Base-by-base conservation (phyloP, 306 rosid genomes). In the Citrullus amarus region DNA sequence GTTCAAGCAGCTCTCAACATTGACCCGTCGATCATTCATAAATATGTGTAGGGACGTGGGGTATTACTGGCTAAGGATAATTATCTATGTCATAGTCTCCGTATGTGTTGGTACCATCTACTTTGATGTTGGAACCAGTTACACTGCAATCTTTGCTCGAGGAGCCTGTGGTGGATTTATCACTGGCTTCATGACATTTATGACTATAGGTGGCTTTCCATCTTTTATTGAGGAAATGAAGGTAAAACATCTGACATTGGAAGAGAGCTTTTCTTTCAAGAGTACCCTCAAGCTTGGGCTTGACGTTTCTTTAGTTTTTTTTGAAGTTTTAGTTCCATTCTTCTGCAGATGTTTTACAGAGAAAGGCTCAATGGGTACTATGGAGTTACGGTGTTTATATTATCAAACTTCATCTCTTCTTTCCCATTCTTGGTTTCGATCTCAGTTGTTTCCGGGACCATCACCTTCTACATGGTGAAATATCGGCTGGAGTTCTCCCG, bases 181-280 rank as follows among this genome's bases (percentile, higher is more conserved):
- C 56, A 89, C 97, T 18, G 99, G 99, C 72, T 95, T 95, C 32
- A 95, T 95, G 99, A 95, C 99, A 79, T 95, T 95, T 81, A 95
- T 95, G 99, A 91, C 99, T 12, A 95, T 95, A 48, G 99, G 99
- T 66, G 99, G 99, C 67, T 95, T 95, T 85, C 99, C 99, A 48
- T 95, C 97, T 6, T 95, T 92, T 38, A 76, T 90, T 53, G 99
- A 95, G 82, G 99, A 95, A 89, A 95, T 91, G 96, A 95, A 92
- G 97, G 98, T 94, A 78, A 50, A 34, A 59, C 39, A 77, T 46
- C 80, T 75, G 38, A 70, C 28, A 12, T 20, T 46, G 76, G 36
- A 70, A 70, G 8, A 70, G 20, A 15, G 28, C 7, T 55, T 54
- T 75, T 74, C 22, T 32, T 54, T 12, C 61, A 51, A 9, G 17